These are phyloP conservation scores for Saxophila tyrrhenica DNA, from an alignment of 495 filamentous ascomycete species.

Conservation along the genomic window DNA sequence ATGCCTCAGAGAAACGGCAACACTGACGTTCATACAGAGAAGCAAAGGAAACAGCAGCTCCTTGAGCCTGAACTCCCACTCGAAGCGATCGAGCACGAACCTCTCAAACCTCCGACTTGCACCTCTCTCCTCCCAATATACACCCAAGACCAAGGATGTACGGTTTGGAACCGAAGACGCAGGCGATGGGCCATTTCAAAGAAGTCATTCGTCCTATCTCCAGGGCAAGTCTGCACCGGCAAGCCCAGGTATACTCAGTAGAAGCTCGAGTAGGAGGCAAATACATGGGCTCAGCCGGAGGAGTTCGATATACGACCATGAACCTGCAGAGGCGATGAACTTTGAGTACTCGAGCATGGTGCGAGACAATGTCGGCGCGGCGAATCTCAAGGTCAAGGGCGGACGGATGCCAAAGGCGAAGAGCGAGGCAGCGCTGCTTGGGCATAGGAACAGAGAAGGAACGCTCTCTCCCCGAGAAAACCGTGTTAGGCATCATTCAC, in stretches of 20 bases:
- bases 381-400: slow-evolving; percentile 1
- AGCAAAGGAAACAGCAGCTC: slow-evolving; percentile 5
- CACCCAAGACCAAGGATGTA: not conserved
- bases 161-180: slow-evolving; percentile 8
- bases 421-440: slow-evolving; percentile 23
- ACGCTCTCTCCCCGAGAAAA: slow-evolving; percentile 1
- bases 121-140: slow-evolving; percentile 22
- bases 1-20: not conserved
- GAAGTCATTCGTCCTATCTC: slow-evolving; percentile 29
- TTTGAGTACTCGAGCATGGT: not conserved
- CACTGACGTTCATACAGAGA: not conserved
- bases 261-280: slow-evolving; percentile 26
- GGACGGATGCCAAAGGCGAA: slow-evolving; percentile 27
- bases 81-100: slow-evolving; percentile 29
- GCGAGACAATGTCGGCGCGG: not conserved
- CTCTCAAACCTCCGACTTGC: slow-evolving; percentile 33
- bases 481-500: not conserved
- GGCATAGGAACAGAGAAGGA: not conserved
- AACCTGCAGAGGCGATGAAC: not conserved
- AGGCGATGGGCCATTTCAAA: slow-evolving; percentile 8
- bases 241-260: slow-evolving; percentile 31
- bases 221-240: slow-evolving; percentile 28
- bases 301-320: slow-evolving; percentile 21
- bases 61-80: slow-evolving; percentile 12
- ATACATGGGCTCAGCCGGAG: slow-evolving; percentile 18